These are phyloP conservation scores for Cryphonectria carpinicola DNA, from an alignment of 2,329 filamentous ascomycete species.

Conservation along the genomic window DNA sequence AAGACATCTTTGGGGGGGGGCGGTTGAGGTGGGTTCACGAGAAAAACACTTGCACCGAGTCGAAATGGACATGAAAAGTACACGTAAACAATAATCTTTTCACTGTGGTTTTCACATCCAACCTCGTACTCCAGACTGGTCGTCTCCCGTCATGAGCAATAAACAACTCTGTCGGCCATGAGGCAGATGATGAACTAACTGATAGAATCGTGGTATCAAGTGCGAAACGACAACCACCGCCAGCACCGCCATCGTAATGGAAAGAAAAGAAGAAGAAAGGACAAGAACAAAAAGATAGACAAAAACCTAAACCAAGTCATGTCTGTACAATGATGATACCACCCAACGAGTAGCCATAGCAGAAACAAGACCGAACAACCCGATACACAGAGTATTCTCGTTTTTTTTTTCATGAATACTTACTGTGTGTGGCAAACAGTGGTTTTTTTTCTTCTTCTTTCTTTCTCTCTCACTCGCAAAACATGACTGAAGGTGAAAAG, in stretches of 20 bases:
- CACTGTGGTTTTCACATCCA: background rate
- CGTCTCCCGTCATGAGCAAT: background rate
- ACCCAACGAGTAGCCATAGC: background rate
- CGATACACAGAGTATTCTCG: no score
- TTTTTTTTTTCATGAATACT: background rate
- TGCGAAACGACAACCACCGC: background rate
- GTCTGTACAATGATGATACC: background rate
- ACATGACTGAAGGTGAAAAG: conserved; percentile 12
- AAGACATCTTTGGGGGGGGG: background rate
- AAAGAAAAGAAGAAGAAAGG: background rate
- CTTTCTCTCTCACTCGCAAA: background rate
- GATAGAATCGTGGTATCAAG: conserved; percentile 15
- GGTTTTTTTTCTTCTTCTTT: no score
- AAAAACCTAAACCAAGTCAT: background rate
- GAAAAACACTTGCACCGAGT: background rate
- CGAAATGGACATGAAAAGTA: background rate
- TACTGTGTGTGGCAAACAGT: background rate
- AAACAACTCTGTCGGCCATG: background rate
- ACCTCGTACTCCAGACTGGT: background rate
- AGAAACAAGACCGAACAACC: background rate
- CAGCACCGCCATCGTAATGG: background rate
- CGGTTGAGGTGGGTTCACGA: background rate
- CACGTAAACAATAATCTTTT: background rate
- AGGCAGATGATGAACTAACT: background rate
- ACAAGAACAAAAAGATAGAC: no score